These are phyloP conservation scores for Cyberlindnera lachancei DNA, from an alignment of 805 yeast genomes.

Conservation along the genomic window DNA sequence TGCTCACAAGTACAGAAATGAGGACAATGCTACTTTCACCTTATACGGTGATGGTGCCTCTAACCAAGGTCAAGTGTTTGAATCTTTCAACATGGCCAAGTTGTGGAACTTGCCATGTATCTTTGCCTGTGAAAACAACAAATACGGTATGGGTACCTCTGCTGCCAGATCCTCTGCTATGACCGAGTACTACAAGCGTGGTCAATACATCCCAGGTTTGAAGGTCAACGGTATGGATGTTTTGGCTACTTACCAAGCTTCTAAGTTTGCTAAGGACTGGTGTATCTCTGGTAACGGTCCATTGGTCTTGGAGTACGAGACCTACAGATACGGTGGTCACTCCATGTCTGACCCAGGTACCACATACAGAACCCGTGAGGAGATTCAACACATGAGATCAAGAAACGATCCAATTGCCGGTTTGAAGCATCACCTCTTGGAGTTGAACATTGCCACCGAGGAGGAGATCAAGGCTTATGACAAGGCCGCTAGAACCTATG, in stretches of 20 bases:
- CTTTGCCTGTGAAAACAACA: constrained; percentile 97
- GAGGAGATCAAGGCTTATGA: constrained; percentile 91
- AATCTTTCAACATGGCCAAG: constrained; percentile 98
- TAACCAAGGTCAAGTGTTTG: constrained; percentile 98
- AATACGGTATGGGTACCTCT: constrained; percentile 99
- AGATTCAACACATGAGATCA: constrained; percentile 98
- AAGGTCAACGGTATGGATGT: constrained; percentile 99
- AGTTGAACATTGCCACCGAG: constrained; percentile 81
- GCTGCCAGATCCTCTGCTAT: constrained; percentile 95
- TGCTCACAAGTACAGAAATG: constrained; percentile 90
- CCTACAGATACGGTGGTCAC: constrained; percentile 99
- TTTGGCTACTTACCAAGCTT: constrained; percentile 90
- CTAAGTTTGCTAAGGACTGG: constrained; percentile 97
- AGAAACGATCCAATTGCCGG: constrained; percentile 98
- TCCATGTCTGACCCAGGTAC: constrained; percentile 99
- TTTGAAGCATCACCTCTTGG: constrained; percentile 78
- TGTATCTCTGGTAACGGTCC: constrained; percentile 92
- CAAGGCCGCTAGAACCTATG: constrained; percentile 92
- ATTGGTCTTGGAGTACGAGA: constrained; percentile 90
- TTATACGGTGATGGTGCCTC: constrained; percentile 99
- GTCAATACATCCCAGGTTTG: constrained; percentile 98
- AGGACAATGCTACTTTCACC: constrained; percentile 74
- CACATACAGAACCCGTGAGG: constrained; percentile 99
- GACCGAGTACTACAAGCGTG: constrained; percentile 97
- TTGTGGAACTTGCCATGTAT: constrained; percentile 94